Percentiles rank a stretch among this genome's conserved stretches.
Conservation (phyloP, 768 basidiomycete genomes). For the Hydnum rufescens region DNA sequence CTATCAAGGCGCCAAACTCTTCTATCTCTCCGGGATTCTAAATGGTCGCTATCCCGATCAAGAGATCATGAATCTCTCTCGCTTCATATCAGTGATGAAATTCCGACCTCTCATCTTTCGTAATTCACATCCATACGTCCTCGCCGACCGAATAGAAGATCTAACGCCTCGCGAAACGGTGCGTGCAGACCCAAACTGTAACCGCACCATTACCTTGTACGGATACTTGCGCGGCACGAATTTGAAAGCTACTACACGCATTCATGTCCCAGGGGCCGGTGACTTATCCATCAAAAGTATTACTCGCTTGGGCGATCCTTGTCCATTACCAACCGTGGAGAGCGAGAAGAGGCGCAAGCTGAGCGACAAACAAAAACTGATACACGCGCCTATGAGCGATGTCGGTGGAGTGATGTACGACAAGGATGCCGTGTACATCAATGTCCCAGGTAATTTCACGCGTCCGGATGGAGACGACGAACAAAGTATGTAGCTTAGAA, state of each 20-base stretch:
- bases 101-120: conserved; percentile 94
- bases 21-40: conserved; percentile 89
- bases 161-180: conserved; percentile 75
- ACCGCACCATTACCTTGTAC: conserved; percentile 84
- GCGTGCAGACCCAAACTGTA: conserved; percentile 68
- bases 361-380: conserved; percentile 84
- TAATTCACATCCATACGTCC: conserved; percentile 84
- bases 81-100: conserved; percentile 96
- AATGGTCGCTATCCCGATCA: conserved; percentile 95
- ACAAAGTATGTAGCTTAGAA: conserved; percentile 27
- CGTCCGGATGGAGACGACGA: conserved; percentile 27
- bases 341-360: conserved; percentile 77
- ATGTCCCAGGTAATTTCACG: conserved; percentile 89
- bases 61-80: conserved; percentile 87
- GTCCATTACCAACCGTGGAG: conserved; percentile 78
- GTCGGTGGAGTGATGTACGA: conserved; percentile 93
- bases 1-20: conserved; percentile 94
- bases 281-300: conserved; percentile 65
- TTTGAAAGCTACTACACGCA: conserved; percentile 47
- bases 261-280: conserved; percentile 90
- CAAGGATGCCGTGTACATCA: conserved; percentile 96
- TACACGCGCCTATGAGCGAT: conserved; percentile 98
- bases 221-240: conserved; percentile 90
- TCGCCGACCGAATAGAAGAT: conserved; percentile 89
- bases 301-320: conserved; percentile 72